These are phyloP conservation scores for Metarhizium brunneum DNA, from an alignment of 2,329 filamentous ascomycete species.

Conservation along the genomic window DNA sequence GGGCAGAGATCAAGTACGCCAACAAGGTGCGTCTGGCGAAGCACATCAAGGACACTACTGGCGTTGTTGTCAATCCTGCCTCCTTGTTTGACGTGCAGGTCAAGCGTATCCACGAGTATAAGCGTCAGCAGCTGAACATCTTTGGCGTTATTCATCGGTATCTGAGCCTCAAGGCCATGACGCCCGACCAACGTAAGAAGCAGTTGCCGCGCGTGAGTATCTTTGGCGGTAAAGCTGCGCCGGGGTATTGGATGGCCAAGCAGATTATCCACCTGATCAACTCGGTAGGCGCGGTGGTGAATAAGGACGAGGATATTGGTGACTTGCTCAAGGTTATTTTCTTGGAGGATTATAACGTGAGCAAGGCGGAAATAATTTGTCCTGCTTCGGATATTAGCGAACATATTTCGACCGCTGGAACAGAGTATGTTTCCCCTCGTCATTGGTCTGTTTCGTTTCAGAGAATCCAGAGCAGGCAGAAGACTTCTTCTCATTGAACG, in stretches of 20 bases:
- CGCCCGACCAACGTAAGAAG: conserved; percentile 76
- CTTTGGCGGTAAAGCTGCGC: conserved; percentile 95
- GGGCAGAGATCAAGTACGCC: conserved; percentile 91
- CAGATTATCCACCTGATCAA: conserved; percentile 97
- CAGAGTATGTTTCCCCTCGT: conserved; percentile 49
- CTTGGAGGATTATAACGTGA: conserved; percentile 97
- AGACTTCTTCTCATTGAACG: not conserved
- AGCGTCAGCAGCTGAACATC: conserved; percentile 97
- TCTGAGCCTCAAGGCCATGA: conserved; percentile 78
- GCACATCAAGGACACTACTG: conserved; percentile 76
- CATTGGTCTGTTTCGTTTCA: not conserved
- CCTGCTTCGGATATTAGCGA: conserved; percentile 95
- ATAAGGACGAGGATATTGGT: conserved; percentile 84
- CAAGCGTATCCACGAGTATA: conserved; percentile 99
- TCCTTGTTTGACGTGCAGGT: conserved; percentile 95
- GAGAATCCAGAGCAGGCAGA: not conserved
- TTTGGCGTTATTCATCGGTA: conserved; percentile 97
- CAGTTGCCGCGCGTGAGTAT: conserved; percentile 82
- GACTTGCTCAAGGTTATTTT: conserved; percentile 96
- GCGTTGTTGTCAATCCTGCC: conserved; percentile 74
- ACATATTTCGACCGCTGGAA: conserved; percentile 96
- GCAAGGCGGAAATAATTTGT: conserved; percentile 94
- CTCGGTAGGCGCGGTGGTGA: conserved; percentile 80
- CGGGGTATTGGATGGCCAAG: conserved; percentile 99
- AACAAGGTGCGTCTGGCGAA: conserved; percentile 92